Conservation (phyloP, 1,284 basidiomycete genomes). For the Ustilago curta region DNA sequence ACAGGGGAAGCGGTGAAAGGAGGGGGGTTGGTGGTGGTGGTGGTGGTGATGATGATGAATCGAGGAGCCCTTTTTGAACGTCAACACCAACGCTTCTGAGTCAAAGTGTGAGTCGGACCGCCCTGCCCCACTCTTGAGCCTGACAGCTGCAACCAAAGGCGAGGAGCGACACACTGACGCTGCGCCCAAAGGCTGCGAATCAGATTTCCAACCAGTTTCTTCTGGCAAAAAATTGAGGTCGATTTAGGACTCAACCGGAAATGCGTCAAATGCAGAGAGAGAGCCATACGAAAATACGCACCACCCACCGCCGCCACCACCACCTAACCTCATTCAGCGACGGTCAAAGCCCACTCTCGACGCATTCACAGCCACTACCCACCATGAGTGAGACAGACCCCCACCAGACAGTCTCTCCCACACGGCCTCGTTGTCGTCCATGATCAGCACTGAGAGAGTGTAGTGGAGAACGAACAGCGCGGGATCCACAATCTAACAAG, state of each 20-base stretch:
- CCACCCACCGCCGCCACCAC: too few species aligned
- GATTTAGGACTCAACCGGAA: conserved; percentile 30
- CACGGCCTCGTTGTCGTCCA: too few species aligned
- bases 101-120: too few species aligned
- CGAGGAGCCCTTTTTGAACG: too few species aligned
- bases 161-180: neutral
- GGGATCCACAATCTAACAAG: too few species aligned
- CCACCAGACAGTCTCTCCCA: too few species aligned
- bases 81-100: too few species aligned
- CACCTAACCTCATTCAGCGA: neutral
- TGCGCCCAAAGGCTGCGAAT: neutral
- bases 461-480: too few species aligned
- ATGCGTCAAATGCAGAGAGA: conserved; percentile 8
- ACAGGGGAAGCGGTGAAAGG: neutral
- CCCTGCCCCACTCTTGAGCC: neutral
- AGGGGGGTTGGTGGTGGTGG: conserved; percentile 10
- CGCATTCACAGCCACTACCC: conserved; percentile 1
- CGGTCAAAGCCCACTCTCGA: neutral
- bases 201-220: conserved; percentile 14
- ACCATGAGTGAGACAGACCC: neutral
- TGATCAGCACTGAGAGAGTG: too few species aligned
- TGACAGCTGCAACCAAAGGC: neutral
- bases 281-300: conserved; percentile 29
- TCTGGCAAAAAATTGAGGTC: conserved; percentile 10
- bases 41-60: too few species aligned